These are phyloP conservation scores for Fusarium tanahbumbuense DNA, from an alignment of 2,329 filamentous ascomycete species.

Conservation along the genomic window DNA sequence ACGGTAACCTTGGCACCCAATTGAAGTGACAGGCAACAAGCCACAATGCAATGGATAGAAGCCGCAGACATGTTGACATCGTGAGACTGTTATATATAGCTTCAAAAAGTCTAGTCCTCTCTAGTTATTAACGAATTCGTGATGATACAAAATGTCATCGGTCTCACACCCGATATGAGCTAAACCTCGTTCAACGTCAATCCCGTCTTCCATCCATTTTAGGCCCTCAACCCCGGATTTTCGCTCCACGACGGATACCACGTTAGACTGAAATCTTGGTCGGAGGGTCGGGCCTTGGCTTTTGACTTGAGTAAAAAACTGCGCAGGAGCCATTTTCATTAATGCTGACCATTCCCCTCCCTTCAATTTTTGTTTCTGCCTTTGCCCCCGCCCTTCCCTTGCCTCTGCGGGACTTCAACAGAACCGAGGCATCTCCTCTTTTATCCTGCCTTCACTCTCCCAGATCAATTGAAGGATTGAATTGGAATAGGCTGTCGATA, in stretches of 20 bases:
- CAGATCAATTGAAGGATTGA: background rate
- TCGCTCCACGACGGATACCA: background rate
- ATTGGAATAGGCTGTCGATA: background rate
- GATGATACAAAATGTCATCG: background rate
- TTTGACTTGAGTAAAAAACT: background rate
- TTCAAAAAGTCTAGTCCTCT: background rate
- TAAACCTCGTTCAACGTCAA: conserved; percentile 4
- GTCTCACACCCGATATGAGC: conserved; percentile 1
- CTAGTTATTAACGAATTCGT: background rate
- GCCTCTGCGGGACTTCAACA: background rate
- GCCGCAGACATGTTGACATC: too few species aligned
- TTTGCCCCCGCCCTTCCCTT: background rate
- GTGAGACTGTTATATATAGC: too few species aligned
- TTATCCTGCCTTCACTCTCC: background rate
- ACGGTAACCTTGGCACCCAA: background rate
- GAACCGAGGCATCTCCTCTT: conserved; percentile 5
- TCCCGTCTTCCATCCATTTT: background rate
- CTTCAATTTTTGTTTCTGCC: background rate
- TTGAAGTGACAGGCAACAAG: background rate
- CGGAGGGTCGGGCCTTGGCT: background rate
- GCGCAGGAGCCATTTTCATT: background rate
- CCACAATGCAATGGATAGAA: background rate
- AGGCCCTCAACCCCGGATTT: conserved; percentile 18
- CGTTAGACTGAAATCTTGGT: conserved; percentile 5
- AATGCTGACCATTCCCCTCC: conserved; percentile 1